Base-by-base conservation (phyloP, 805 yeast species). In the Nakazawaea wyomingensis region DNA sequence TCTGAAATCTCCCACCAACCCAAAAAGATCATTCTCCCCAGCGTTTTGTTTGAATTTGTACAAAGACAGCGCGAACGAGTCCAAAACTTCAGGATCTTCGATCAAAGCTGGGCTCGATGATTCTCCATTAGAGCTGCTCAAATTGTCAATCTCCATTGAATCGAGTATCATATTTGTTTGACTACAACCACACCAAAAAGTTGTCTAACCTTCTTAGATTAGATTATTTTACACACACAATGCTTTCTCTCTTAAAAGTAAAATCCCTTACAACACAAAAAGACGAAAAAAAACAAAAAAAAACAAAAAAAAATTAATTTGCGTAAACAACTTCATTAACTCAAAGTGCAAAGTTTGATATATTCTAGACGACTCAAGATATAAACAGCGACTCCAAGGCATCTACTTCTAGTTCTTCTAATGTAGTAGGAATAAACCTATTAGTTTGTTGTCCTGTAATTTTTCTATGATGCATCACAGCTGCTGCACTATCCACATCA, bases 1-100 rank as follows among this genome's bases (percentile, higher is more conserved):
- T 5, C 29, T 22, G 56, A 74, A 78, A 31, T 62, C 68, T 33
- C 59, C 57, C 2, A 77, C 62, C 11, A 77, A 57, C 20, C 66
- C 69, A 48, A 76, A 73, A 5, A 76, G 72, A 51, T 71, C 69
- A 8, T 44, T 54, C 30, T 45, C 45, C 9, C 49, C 39, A 4
- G 54, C 53, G 13, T 52, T 50, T 22, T 59, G 48, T 34, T 57
- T 56, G 51, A 55, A 66, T 17, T 60, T 17, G 20, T 38, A 19
- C 30, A 44, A 39, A 3, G 32, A 16, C n/a, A 30, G 30, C 8
- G 43, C 43, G 30, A 44, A 44, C 4, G 39, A 29, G 4, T 6
- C 9, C 37, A 44, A 35, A 6, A 44, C 34, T 10, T 13, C 36
- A 4, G 40, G 43, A 16, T 44, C 39, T 22, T 44, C 47, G 4